A percentile compares a stretch with the other conserved stretches of the same genome.
These are phyloP conservation scores for Arabis alpina DNA, from an alignment of 345 rosid genomes.

Conservation along the genomic window DNA sequence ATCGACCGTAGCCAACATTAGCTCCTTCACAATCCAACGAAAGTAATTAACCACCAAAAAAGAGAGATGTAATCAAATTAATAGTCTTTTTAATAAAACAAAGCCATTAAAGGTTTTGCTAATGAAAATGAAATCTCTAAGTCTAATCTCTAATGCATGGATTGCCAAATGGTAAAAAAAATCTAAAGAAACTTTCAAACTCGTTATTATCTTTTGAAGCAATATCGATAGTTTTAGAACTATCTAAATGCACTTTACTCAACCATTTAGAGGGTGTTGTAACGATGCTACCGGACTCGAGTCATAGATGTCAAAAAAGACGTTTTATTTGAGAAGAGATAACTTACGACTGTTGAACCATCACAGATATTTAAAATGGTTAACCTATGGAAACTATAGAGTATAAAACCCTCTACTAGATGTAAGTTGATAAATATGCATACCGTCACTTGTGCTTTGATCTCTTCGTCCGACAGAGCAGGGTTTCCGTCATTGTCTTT, in stretches of 20 bases:
- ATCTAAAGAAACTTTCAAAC: no score
- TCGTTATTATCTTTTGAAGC: no score
- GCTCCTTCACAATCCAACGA: conserved; percentile 44
- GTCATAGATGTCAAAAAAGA: no score
- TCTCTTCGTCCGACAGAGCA: conserved; percentile 51
- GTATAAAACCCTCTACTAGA: background rate
- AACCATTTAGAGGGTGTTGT: background rate
- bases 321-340: no score
- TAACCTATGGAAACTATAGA: background rate
- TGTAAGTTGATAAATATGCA: background rate
- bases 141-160: background rate
- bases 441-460: conserved; percentile 56
- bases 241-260: no score
- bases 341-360: no score
- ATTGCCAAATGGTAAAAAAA: background rate
- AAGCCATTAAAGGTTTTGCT: background rate
- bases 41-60: background rate
- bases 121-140: background rate
- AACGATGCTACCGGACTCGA: background rate
- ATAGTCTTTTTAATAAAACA: no score
- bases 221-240: no score
- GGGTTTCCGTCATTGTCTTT: conserved; percentile 45
- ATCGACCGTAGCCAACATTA: conserved; percentile 58
- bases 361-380: background rate
- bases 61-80: background rate